Percentiles rank a stretch among this genome's conserved stretches.
Evolutionary conservation across 208 protist species (phyloP).

Genomic region (Crithidia brevicula): DNA sequence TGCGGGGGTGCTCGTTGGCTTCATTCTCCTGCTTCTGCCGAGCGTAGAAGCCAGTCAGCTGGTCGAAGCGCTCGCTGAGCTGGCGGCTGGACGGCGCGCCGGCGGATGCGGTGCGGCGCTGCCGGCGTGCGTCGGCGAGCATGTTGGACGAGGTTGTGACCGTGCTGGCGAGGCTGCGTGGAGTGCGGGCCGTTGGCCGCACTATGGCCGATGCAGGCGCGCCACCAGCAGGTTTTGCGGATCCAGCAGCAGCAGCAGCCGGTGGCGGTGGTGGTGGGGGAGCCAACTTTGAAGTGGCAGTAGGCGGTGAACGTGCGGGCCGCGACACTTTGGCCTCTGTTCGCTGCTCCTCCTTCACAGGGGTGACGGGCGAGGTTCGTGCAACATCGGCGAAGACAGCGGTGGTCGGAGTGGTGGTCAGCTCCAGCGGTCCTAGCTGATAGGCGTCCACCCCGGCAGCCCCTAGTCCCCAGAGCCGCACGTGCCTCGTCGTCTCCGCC

Average conservation of each 20-base stretch:
- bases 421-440: conserved; percentile 5
- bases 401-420: not conserved
- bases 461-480: not conserved
- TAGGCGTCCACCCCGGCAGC: conserved; percentile 10
- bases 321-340: not conserved
- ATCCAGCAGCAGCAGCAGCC: not conserved
- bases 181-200: conserved; percentile 8
- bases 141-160: not conserved
- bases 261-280: conserved; percentile 1
- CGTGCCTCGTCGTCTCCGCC: conserved; percentile 3
- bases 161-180: conserved; percentile 8
- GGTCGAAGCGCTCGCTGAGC: conserved; percentile 63
- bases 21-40: conserved; percentile 33
- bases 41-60: conserved; percentile 70
- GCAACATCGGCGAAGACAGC: not conserved
- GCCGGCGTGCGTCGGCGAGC: conserved; percentile 13
- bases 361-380: not conserved
- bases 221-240: not conserved
- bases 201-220: not conserved
- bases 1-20: conserved; percentile 22
- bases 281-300: not conserved
- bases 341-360: not conserved
- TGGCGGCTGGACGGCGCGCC: conserved; percentile 59
- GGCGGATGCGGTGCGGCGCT: conserved; percentile 51
- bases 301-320: not conserved